phyloP scores from a whole-genome alignment of 768 basidiomycete species.

The Leccinum fibrillosum region DNA sequence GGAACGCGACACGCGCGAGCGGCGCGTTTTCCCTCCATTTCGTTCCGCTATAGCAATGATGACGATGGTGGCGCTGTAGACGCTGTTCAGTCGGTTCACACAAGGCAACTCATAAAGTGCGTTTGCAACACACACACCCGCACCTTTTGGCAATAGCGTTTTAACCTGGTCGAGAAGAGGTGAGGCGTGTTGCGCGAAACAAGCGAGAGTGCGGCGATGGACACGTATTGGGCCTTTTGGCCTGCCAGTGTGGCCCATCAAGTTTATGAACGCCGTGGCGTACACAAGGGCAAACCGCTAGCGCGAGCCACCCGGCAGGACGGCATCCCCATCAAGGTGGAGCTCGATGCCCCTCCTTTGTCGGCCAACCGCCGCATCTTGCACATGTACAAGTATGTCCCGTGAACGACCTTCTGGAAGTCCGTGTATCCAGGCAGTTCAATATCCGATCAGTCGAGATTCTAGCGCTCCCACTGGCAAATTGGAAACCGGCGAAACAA shows the following conservation, averaged over 20 bases:
- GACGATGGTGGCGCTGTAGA: constrained; percentile 7
- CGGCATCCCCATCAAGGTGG: neutral
- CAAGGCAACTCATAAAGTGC: constrained; percentile 4
- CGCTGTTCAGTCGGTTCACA: constrained; percentile 5
- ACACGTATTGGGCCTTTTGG: constrained; percentile 7
- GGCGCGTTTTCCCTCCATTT: constrained; percentile 2
- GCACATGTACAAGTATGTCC: constrained; percentile 10
- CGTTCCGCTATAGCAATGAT: constrained; percentile 1
- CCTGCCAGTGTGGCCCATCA: constrained; percentile 10
- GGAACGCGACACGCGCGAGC: constrained; percentile 10
- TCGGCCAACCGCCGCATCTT: constrained; percentile 12
- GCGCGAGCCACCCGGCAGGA: neutral
- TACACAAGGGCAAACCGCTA: constrained; percentile 11
- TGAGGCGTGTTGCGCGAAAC: constrained; percentile 14
- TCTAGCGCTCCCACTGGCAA: constrained; percentile 22
- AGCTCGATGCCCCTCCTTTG: constrained; percentile 14
- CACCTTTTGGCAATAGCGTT: constrained; percentile 11
- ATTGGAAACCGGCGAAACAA: constrained; percentile 8
- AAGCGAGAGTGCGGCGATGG: constrained; percentile 15
- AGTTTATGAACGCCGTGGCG: constrained; percentile 20
- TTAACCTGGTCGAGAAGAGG: constrained; percentile 10
- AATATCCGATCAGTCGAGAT: constrained; percentile 33
- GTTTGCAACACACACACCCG: neutral
- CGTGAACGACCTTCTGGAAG: constrained; percentile 24
- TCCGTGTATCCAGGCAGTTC: constrained; percentile 27